phyloP scores from a whole-genome alignment of 2,329 filamentous ascomycete species.

The Penicillium crustosum region DNA sequence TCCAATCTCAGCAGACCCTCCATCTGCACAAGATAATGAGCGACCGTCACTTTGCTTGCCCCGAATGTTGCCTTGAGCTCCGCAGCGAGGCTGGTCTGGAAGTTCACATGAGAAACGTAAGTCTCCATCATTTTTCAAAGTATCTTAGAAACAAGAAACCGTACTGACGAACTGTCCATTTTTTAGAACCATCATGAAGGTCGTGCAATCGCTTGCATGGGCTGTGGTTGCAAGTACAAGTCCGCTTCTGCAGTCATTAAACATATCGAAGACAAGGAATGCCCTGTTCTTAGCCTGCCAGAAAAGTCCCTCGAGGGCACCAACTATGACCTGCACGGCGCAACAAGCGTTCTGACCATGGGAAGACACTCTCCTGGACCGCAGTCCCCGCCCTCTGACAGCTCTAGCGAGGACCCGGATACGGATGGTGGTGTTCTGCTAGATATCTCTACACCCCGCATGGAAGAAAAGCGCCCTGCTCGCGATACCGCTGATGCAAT shows the following conservation, averaged over 20 bases:
- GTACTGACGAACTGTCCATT: background rate
- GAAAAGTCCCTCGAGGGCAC: slow-evolving; percentile 38
- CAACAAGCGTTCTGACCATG: background rate
- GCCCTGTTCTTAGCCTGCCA: slow-evolving; percentile 42
- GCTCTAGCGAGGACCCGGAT: slow-evolving; percentile 50
- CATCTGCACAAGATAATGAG: slow-evolving; percentile 52
- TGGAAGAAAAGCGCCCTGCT: background rate
- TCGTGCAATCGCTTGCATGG: slow-evolving; percentile 52
- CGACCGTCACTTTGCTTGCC: slow-evolving; percentile 54
- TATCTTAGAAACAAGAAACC: background rate
- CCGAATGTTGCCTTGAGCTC: slow-evolving; percentile 58
- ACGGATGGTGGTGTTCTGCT: slow-evolving; percentile 27
- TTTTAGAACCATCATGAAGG: slow-evolving; percentile 49
- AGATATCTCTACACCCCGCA: background rate
- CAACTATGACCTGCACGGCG: background rate
- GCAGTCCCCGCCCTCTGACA: no score
- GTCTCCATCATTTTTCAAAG: slow-evolving; percentile 7
- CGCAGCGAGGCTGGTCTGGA: slow-evolving; percentile 53
- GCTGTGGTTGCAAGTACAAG: slow-evolving; percentile 50
- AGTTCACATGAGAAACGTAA: slow-evolving; percentile 53
- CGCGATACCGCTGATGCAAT: background rate
- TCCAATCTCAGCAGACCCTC: slow-evolving; percentile 45
- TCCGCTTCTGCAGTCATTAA: slow-evolving; percentile 51
- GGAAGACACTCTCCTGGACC: background rate
- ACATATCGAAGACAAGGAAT: slow-evolving; percentile 57